Evolutionary conservation across 345 rosid species (phyloP), one percentile per base, ranked within the genome.

Genomic region (Salix udensis): DNA sequence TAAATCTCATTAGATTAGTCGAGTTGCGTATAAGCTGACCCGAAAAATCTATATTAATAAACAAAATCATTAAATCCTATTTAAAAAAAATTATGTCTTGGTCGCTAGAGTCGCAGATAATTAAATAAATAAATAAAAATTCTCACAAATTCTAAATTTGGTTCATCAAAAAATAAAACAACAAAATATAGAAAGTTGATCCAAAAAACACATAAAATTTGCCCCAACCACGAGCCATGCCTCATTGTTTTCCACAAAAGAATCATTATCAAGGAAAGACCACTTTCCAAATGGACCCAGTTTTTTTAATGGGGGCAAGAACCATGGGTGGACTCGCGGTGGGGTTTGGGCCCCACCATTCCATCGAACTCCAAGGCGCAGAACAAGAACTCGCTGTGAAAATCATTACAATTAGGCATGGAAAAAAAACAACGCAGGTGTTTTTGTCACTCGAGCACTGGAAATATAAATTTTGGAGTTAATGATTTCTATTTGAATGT

Each of bases 11-110:
- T 3, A 4, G 34, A 3, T 31, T 31, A 31, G 34, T 31, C 4
- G 0, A 31, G 34, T 0, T 31, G 0, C 34, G 0, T 31, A 2
- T 0, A 31, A 31, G 2, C 0, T 31, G 0, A 31, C 4, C 4
- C 0, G 2, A 4, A 3, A 3, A 0, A 3, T 31, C 4, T 4
- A 31, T 4, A 4, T 31, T 4, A 31, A 31, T 31, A 30, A 31
- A 3, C n/a, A 3, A 39, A 9, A 39, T 8, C 42, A 2, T 0
- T 9, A 11, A 39, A 39, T 8, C 0, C 42, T 39, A 2, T 0
- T 40, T 2, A 2, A 12, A 10, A 10, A 40, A 40, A 12, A 12
- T 0, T 2, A 7, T 40, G 13, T 40, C 3, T 0, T 2, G 2
- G 44, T 9, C 12, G 2, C 44, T 40, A 2, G 44, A 40, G 2